Percentiles rank a stretch among this genome's conserved stretches.
Conservation (phyloP, 371 early-diverging fungal species). For the Capillidium rhysosporum region DNA sequence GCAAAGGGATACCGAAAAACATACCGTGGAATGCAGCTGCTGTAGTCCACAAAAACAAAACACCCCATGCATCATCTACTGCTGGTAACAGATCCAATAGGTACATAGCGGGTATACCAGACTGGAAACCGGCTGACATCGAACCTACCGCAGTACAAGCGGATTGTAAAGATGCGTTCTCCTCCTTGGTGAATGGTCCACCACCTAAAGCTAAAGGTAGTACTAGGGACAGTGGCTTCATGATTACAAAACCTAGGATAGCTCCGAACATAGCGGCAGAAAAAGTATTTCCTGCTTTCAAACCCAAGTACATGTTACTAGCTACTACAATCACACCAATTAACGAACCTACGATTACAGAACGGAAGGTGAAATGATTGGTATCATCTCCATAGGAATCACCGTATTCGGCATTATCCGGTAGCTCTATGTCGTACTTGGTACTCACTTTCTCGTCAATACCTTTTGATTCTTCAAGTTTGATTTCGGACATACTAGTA, state of each 20-base stretch:
- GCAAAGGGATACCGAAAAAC: constrained; percentile 54
- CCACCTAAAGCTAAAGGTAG: constrained; percentile 27
- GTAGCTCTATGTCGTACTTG: too few species aligned
- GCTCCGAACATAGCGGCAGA: constrained; percentile 35
- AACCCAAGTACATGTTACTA: constrained; percentile 24
- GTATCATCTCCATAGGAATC: not conserved
- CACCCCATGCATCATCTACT: constrained; percentile 20
- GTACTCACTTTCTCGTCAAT: too few species aligned
- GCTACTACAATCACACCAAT: constrained; percentile 23
- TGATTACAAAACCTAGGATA: constrained; percentile 40
- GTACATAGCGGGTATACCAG: constrained; percentile 51
- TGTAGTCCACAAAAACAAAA: constrained; percentile 29
- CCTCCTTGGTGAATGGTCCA: constrained; percentile 42
- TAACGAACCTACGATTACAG: constrained; percentile 19
- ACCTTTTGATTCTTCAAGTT: too few species aligned
- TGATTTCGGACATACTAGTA: too few species aligned
- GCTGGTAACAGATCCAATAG: constrained; percentile 28
- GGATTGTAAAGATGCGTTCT: constrained; percentile 43
- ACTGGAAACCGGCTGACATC: constrained; percentile 39
- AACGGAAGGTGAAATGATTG: constrained; percentile 12
- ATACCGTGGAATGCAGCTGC: constrained; percentile 44
- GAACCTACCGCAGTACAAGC: constrained; percentile 50
- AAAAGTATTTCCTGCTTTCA: constrained; percentile 24
- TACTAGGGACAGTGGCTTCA: constrained; percentile 32
- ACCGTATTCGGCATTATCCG: not conserved